Conservation (phyloP, 2,329 filamentous ascomycete genomes). For the Shiraia bambusicola region DNA sequence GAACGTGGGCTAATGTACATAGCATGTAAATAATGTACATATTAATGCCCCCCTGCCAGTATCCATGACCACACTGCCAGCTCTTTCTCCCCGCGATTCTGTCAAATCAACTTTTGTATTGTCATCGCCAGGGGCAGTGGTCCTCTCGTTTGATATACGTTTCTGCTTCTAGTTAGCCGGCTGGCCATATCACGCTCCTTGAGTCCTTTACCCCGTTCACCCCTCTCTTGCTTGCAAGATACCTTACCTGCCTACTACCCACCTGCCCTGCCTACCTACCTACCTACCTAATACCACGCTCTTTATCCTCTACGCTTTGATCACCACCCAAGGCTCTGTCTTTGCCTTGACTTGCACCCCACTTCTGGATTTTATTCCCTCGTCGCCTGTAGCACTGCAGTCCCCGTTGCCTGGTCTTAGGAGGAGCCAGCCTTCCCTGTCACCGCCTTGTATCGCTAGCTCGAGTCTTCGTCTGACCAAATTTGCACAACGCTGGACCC, state of each 20-base stretch:
- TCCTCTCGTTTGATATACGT: constrained; percentile 42
- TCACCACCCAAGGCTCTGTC: constrained; percentile 13
- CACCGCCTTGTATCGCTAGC: constrained; percentile 6
- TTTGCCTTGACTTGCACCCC: constrained; percentile 1
- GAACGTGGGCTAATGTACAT: too few species aligned
- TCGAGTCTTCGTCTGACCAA: constrained; percentile 8
- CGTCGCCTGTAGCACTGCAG: neutral
- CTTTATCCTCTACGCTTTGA: constrained; percentile 14
- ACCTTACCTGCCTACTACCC: neutral
- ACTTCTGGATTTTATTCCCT: neutral
- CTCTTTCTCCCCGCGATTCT: constrained; percentile 32
- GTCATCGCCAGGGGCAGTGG: constrained; percentile 27
- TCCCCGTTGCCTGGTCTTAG: constrained; percentile 4
- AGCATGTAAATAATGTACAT: too few species aligned
- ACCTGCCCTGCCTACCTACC: neutral
- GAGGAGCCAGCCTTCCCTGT: constrained; percentile 13
- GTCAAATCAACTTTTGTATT: too few species aligned
- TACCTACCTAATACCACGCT: constrained; percentile 6
- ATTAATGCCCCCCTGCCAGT: constrained; percentile 30
- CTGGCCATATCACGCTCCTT: constrained; percentile 33
- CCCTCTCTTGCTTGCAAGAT: constrained; percentile 1
- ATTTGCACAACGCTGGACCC: constrained; percentile 7
- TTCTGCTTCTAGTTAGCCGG: constrained; percentile 26
- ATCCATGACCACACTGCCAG: constrained; percentile 28
- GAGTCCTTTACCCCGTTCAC: constrained; percentile 4